Evolutionary conservation across 805 yeast species (phyloP).

Genomic region (Pichia ethanolica): DNA sequence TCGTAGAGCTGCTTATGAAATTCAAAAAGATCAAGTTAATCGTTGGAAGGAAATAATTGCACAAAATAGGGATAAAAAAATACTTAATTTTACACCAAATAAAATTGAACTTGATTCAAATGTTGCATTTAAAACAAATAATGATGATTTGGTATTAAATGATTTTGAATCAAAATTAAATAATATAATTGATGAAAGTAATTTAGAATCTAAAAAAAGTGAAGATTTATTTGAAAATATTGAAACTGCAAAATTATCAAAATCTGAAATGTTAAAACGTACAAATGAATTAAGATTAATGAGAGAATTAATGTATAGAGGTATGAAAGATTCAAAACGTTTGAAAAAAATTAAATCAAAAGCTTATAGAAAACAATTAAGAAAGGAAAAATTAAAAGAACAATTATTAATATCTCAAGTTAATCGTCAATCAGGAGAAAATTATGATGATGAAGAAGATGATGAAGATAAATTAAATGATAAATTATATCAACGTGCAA

Average conservation of each 20-base stretch:
- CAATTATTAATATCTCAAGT: conserved; percentile 57
- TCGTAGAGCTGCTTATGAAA: conserved; percentile 82
- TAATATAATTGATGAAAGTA: conserved; percentile 53
- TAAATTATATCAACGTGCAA: conserved; percentile 69
- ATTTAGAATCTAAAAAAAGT: conserved; percentile 61
- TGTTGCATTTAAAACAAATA: conserved; percentile 44
- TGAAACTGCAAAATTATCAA: conserved; percentile 70
- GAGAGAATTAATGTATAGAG: conserved; percentile 96
- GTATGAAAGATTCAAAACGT: conserved; percentile 84
- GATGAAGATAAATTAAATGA: conserved; percentile 55
- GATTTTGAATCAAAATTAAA: conserved; percentile 65
- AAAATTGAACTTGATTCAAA: conserved; percentile 51
- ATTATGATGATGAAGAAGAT: conserved; percentile 39
- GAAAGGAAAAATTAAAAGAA: conserved; percentile 71
- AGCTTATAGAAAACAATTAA: conserved; percentile 75
- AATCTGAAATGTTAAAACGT: conserved; percentile 70
- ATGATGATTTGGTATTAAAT: conserved; percentile 40
- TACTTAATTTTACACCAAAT: conserved; percentile 46
- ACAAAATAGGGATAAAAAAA: conserved; percentile 77
- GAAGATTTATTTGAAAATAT: conserved; percentile 84
- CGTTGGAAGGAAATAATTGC: conserved; percentile 85
- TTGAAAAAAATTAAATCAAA: conserved; percentile 93
- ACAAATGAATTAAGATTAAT: conserved; percentile 78
- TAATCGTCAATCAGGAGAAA: conserved; percentile 29
- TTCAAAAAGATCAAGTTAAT: conserved; percentile 77